These are phyloP conservation scores for Xerocomus potaroensis DNA, from an alignment of 768 basidiomycete species.

Conservation along the genomic window DNA sequence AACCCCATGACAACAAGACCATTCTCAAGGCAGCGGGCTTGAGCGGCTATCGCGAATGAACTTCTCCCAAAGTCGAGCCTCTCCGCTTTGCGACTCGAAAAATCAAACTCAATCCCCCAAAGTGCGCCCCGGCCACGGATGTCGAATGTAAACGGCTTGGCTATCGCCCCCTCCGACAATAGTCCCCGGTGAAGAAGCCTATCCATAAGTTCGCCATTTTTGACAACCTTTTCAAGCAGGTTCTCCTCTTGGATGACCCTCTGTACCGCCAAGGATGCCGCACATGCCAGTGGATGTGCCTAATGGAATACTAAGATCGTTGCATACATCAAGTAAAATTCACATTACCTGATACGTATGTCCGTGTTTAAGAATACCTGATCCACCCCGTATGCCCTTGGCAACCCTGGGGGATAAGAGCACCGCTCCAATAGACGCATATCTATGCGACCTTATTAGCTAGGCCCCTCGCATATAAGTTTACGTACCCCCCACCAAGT, in stretches of 20 bases:
- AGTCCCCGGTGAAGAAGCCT: conserved; percentile 52
- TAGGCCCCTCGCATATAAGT: neutral
- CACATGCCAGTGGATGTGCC: conserved; percentile 73
- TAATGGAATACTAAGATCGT: conserved; percentile 25
- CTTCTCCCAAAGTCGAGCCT: conserved; percentile 48
- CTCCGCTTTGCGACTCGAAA: conserved; percentile 40
- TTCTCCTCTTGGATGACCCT: conserved; percentile 64
- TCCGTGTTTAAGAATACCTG: conserved; percentile 77
- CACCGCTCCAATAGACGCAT: conserved; percentile 78
- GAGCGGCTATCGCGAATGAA: conserved; percentile 64
- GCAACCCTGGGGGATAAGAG: conserved; percentile 71
- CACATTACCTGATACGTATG: conserved; percentile 72
- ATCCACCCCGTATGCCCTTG: conserved; percentile 60
- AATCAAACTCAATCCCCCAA: conserved; percentile 83
- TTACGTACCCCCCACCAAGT: conserved; percentile 75
- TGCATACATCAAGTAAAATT: neutral
- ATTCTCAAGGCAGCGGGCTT: conserved; percentile 63
- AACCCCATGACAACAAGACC: conserved; percentile 72
- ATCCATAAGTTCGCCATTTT: conserved; percentile 58
- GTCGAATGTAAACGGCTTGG: conserved; percentile 69
- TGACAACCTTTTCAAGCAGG: conserved; percentile 60
- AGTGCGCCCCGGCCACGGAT: conserved; percentile 82
- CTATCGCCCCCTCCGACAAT: conserved; percentile 47
- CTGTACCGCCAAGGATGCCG: conserved; percentile 79
- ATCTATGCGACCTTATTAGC: conserved; percentile 40